Evolutionary conservation across 2,329 filamentous ascomycete genomes (phyloP).

Genomic region (Tolypocladium album): DNA sequence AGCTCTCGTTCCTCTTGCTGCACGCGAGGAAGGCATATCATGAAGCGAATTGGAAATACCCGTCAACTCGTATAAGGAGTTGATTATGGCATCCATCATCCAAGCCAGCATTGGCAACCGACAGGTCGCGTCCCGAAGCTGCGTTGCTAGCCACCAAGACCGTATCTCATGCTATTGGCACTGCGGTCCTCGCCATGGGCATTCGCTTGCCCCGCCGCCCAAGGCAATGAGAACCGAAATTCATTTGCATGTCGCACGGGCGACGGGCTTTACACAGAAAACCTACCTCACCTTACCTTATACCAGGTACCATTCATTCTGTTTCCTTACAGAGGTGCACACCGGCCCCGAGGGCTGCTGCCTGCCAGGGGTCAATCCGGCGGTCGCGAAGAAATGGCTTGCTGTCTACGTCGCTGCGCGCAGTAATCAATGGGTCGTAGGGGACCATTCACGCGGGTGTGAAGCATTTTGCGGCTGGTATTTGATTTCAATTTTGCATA

Average conservation of each 20-base stretch:
- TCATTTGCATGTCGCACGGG: constrained; percentile 10
- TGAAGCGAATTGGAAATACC: not conserved
- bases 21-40: not conserved
- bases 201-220: no score
- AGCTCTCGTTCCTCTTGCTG: not conserved
- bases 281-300: no score
- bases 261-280: constrained; percentile 35
- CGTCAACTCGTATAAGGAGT: not conserved
- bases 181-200: not conserved
- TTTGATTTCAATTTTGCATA: not conserved
- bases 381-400: not conserved
- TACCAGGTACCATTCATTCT: no score
- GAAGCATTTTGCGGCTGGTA: not conserved
- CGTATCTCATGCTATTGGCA: not conserved
- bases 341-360: constrained; percentile 37
- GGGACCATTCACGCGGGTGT: not conserved
- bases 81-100: not conserved
- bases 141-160: not conserved
- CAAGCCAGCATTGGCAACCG: not conserved
- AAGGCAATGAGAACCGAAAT: constrained; percentile 2
- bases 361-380: constrained; percentile 37
- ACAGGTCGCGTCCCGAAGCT: not conserved
- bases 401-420: not conserved
- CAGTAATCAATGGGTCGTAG: not conserved
- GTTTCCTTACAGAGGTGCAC: no score